Percentiles rank a stretch among this genome's conserved stretches.
These are phyloP conservation scores for Salix purpurea DNA, from an alignment of 345 rosid genomes.

Conservation along the genomic window DNA sequence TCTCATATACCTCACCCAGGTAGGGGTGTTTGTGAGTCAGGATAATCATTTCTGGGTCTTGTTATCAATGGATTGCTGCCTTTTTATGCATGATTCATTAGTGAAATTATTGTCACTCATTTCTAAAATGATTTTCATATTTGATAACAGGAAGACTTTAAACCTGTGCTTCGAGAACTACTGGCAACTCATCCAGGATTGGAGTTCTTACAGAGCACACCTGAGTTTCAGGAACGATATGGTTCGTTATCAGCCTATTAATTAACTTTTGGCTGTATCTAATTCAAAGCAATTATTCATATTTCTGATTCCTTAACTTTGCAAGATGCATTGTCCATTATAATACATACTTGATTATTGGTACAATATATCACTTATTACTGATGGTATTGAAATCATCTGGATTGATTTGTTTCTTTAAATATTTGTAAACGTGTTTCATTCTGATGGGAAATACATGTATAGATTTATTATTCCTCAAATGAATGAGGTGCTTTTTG, in stretches of 20 bases:
- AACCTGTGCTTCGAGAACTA: slow-evolving; percentile 75
- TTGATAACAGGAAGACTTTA: slow-evolving; percentile 70
- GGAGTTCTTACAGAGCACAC: slow-evolving; percentile 67
- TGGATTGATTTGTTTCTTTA: not conserved
- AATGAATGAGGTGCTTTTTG: not conserved
- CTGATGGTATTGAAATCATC: not conserved
- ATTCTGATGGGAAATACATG: not conserved
- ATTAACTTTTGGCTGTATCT: not conserved
- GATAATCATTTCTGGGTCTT: not conserved
- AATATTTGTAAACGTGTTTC: not conserved
- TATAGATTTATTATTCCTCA: not conserved
- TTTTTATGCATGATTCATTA: not conserved
- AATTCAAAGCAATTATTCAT: not conserved
- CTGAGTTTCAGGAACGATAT: slow-evolving; percentile 91
- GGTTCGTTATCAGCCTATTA: slow-evolving; percentile 38
- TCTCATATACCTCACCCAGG: slow-evolving; percentile 69
- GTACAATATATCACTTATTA: not conserved
- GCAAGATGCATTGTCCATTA: not conserved
- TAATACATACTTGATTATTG: not conserved
- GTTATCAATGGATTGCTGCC: not conserved
- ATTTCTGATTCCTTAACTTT: not conserved
- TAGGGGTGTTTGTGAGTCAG: slow-evolving; percentile 9
- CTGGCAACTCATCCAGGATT: slow-evolving; percentile 80
- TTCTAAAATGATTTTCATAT: slow-evolving; percentile 6
- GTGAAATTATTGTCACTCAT: not conserved